These are phyloP conservation scores for Verticillium albo-atrum DNA, from an alignment of 2,329 filamentous ascomycete species.

Conservation along the genomic window DNA sequence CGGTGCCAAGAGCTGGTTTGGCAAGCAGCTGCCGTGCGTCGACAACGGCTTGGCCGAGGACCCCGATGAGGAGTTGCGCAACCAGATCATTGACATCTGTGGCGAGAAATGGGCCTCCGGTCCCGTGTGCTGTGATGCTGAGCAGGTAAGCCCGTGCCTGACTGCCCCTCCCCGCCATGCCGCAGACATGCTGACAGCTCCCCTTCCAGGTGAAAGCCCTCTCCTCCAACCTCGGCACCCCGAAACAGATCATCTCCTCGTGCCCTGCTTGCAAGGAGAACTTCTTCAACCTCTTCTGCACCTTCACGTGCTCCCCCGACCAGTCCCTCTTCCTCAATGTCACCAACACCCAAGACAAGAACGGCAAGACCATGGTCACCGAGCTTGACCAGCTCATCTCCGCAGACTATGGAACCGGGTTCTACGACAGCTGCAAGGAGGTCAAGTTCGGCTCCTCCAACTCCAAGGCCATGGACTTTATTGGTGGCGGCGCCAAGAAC, in stretches of 20 bases:
- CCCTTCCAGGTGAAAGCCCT: slow-evolving; percentile 66
- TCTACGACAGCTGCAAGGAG: slow-evolving; percentile 97
- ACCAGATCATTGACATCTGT: slow-evolving; percentile 79
- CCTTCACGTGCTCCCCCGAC: slow-evolving; percentile 95
- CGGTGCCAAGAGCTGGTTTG: slow-evolving; percentile 86
- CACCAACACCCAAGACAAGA: slow-evolving; percentile 64
- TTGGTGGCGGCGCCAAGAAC: slow-evolving; percentile 90
- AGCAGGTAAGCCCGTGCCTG: slow-evolving; percentile 59
- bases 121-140: slow-evolving; percentile 77
- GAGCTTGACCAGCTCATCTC: slow-evolving; percentile 89
- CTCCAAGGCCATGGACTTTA: slow-evolving; percentile 89
- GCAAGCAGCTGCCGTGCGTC: slow-evolving; percentile 82
- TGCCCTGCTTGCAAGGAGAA: slow-evolving; percentile 98
- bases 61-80: slow-evolving; percentile 66
- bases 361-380: slow-evolving; percentile 58
- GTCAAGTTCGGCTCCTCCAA: slow-evolving; percentile 97
- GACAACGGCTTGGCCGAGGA: slow-evolving; percentile 81
- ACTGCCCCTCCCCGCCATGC: background rate
- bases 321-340: slow-evolving; percentile 95
- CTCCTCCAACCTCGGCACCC: slow-evolving; percentile 78
- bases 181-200: background rate
- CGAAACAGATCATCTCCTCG: slow-evolving; percentile 82
- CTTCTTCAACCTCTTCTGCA: slow-evolving; percentile 98
- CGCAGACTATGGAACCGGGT: slow-evolving; percentile 75
- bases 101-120: slow-evolving; percentile 81